Base-by-base conservation (phyloP, 495 filamentous ascomycete species). In the Astrocystis sublimbata region DNA sequence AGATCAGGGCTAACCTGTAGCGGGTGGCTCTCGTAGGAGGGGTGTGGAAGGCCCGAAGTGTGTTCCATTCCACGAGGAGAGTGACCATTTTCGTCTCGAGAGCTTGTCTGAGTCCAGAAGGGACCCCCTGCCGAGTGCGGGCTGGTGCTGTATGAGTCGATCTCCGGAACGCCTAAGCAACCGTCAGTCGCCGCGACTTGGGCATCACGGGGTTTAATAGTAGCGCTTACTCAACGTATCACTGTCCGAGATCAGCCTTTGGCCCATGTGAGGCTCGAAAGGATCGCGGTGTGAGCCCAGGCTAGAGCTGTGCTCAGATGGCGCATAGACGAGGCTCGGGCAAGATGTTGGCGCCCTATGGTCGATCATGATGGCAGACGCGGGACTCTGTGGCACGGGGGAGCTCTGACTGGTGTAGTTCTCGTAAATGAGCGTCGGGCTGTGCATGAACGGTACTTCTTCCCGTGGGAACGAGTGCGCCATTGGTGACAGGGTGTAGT, bases 371-470 rank as follows among this genome's bases (percentile, higher is more conserved):
- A 82, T 79, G 63, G 75, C 76, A 49, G 75, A 65, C n/a, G 75
- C 73, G n/a, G 80, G 81, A 67, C 81, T 83, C 61, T 80, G 80
- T 28, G 80, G 77, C 2, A 77, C 69, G 6, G 76, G 75, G 13
- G 81, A 79, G 62, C 71, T 77, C 26, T 81, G 78, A 47, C 67
- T 66, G 9, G 77, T 78, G 60, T 72, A 84, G 67, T 66, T 76
- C 30, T 82, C 80, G 66, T 84, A 85, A 51, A 82, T 74, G 46
- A 81, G 72, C 3, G 74, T 74, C 8, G 82, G 81, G 72, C 82
- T 84, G 63, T 81, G 76, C 24, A 82, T 70, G 53, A 75, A 84
- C 6, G 76, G 68, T 4, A 81, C 65, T 36, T 85, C 81, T 30
- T 84, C 79, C 64, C 80, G 69, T 1, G 71, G 72, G 67, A 81